Conservation (phyloP, 768 basidiomycete genomes). For the Cantharellus anzutake region DNA sequence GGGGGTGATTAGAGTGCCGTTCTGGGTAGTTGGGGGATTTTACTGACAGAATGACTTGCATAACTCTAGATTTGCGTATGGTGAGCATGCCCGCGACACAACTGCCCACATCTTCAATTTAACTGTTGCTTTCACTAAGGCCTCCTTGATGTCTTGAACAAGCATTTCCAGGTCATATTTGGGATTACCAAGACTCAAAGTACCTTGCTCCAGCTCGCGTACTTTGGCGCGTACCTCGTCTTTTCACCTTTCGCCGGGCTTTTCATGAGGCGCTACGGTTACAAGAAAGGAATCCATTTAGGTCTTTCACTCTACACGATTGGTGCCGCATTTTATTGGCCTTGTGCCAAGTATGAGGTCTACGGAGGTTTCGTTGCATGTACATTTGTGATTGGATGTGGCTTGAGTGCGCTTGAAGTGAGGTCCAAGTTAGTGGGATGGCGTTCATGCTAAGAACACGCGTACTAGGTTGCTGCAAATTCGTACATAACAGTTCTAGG, state of each 20-base stretch:
- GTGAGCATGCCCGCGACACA: conserved; percentile 10
- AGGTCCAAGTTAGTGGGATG: too few relatives aligned
- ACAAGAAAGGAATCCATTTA: conserved; percentile 53
- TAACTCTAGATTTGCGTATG: conserved; percentile 9
- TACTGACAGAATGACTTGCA: not conserved
- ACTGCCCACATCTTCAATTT: not conserved
- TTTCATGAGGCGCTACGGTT: conserved; percentile 28
- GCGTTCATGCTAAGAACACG: too few relatives aligned
- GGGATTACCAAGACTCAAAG: conserved; percentile 21
- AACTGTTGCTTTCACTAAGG: conserved; percentile 1
- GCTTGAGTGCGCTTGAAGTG: conserved; percentile 31
- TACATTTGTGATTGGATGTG: conserved; percentile 42
- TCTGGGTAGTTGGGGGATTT: too few relatives aligned
- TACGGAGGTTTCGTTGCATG: conserved; percentile 27
- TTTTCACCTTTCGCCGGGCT: conserved; percentile 7
- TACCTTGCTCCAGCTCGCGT: conserved; percentile 22
- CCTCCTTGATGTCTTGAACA: conserved; percentile 21
- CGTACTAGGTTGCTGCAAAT: conserved; percentile 47
- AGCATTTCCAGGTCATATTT: conserved; percentile 23
- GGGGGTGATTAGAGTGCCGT: conserved; percentile 5
- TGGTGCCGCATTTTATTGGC: conserved; percentile 17
- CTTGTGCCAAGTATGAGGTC: not conserved
- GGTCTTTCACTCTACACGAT: conserved; percentile 40
- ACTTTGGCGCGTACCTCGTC: conserved; percentile 11
- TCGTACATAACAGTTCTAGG: conserved; percentile 61